Evolutionary conservation across 202 grass and related monocot species (phyloP).

Genomic region (Musa balbisiana): DNA sequence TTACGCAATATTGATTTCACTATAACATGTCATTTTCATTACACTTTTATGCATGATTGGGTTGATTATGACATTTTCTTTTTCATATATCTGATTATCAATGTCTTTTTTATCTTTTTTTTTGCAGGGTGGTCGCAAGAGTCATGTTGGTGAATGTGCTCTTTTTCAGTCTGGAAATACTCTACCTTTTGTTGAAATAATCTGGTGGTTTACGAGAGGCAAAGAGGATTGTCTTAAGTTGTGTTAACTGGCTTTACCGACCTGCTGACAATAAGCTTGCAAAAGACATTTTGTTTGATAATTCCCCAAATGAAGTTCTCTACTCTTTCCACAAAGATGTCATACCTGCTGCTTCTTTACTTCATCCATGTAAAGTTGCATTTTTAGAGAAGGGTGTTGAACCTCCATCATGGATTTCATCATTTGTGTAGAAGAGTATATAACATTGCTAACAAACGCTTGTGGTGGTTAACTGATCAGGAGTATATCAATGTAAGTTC

Average conservation of each 20-base stretch:
- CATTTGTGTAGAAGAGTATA: slow-evolving; percentile 10
- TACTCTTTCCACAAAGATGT: slow-evolving; percentile 7
- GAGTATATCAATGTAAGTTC: slow-evolving; percentile 2
- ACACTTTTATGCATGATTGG: neutral
- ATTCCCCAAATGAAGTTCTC: neutral
- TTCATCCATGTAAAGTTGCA: slow-evolving; percentile 15
- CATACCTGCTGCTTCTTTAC: slow-evolving; percentile 2
- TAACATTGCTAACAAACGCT: slow-evolving; percentile 9
- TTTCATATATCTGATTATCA: neutral
- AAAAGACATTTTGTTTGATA: slow-evolving; percentile 1
- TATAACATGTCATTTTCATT: too few species aligned
- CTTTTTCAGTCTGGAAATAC: slow-evolving; percentile 8
- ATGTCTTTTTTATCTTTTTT: neutral
- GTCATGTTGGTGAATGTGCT: slow-evolving; percentile 10
- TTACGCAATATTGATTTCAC: too few species aligned
- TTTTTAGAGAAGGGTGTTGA: neutral
- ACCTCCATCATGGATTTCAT: neutral
- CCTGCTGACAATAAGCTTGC: slow-evolving; percentile 3
- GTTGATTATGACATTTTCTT: neutral
- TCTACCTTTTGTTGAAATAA: slow-evolving; percentile 9
- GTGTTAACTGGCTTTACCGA: slow-evolving; percentile 11
- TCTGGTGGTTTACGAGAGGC: neutral
- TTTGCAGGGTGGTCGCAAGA: neutral
- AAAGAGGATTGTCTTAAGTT: slow-evolving; percentile 4
- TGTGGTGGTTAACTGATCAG: slow-evolving; percentile 9